Base-by-base conservation (phyloP, 495 filamentous ascomycete genomes). In the Trichoderma orchidacearum region DNA sequence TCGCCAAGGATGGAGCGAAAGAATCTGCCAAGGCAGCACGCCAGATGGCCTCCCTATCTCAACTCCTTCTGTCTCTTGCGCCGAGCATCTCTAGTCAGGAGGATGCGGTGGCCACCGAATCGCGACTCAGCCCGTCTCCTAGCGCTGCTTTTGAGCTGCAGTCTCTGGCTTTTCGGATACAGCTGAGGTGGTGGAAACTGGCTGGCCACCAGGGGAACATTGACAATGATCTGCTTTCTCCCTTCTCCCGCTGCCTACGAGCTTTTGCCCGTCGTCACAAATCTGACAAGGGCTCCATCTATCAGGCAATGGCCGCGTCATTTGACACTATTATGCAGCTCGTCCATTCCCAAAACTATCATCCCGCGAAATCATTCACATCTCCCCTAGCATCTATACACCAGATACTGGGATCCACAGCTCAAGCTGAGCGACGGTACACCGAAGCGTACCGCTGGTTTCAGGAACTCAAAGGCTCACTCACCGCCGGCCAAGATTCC, bases 41-140 rank as follows among this genome's bases (percentile, higher is more conserved):
- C 9, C 85, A 91, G 59, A 69, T 95, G 12, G 86, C 94, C 54
- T 70, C 74, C 0, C 63, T 91, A 3, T 80, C 87, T 0, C 86
- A 88, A 61, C 77, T 72, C 3, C 65, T 92, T 1, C 68, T 90
- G 0, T 79, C 83, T 3, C 62, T 92, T 1, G 78, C 80, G 56
- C 80, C 85, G 0, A 80, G 75, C 58, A 60, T 77, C 27, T 76
- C 82, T 0, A 62, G 69, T 21, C 67, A 76, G 28, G 78, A 81
- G 23, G 82, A 86, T 61, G 60, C 59, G 3, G 18, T 68, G 1
- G 75, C 73, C 3, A 64, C 63, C 12, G 72, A 80, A 59, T 62
- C 71, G 8, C 75, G 75, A 21, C 70, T 82, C 0, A 72, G 68
- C 36, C 61, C 84, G n/a, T 78, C 77, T 28, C 84, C 89, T 0